These are phyloP conservation scores for Coemansia sp. DNA, from an alignment of 192 early-diverging fungal species.

Conservation along the genomic window DNA sequence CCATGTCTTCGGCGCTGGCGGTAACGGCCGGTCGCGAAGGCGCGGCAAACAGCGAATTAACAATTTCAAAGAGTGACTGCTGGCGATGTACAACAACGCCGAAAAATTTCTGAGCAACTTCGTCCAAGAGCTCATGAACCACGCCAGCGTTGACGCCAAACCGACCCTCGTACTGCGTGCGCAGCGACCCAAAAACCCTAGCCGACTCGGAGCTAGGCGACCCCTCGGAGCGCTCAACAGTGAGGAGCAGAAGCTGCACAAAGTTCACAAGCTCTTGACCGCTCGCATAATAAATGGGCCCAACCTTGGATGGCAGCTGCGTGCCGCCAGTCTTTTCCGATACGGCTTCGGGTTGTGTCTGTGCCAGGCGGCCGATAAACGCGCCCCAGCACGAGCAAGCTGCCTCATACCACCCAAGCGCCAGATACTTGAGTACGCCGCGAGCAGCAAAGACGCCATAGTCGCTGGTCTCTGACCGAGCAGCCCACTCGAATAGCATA, in stretches of 20 bases:
- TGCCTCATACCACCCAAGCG: conserved; percentile 52
- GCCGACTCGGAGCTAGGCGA: conserved; percentile 17
- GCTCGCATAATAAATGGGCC: conserved; percentile 42
- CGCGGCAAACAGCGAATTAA: conserved; percentile 39
- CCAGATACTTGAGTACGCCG: conserved; percentile 74
- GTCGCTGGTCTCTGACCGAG: conserved; percentile 55
- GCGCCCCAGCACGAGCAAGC: conserved; percentile 52
- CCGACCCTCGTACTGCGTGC: conserved; percentile 21
- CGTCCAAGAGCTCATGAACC: conserved; percentile 32
- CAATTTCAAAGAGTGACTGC: conserved; percentile 48
- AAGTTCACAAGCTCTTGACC: conserved; percentile 61
- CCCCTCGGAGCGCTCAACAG: conserved; percentile 56
- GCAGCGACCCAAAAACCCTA: conserved; percentile 20
- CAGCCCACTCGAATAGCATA: conserved; percentile 77
- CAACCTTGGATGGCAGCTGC: conserved; percentile 36
- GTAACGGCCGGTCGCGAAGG: conserved; percentile 28
- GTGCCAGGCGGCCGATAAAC: conserved; percentile 27
- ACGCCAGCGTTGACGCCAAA: conserved; percentile 34
- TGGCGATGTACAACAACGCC: conserved; percentile 47
- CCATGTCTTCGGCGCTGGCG: conserved; percentile 28
- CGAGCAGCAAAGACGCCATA: conserved; percentile 76
- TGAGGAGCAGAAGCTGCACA: conserved; percentile 60
- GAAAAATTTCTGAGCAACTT: conserved; percentile 45
- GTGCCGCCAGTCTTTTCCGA: conserved; percentile 16
- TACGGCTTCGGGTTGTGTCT: conserved; percentile 12